Percentiles rank a stretch among this genome's conserved stretches.
Conservation (phyloP, 768 basidiomycete genomes). For the Rhizopogon rudus region DNA sequence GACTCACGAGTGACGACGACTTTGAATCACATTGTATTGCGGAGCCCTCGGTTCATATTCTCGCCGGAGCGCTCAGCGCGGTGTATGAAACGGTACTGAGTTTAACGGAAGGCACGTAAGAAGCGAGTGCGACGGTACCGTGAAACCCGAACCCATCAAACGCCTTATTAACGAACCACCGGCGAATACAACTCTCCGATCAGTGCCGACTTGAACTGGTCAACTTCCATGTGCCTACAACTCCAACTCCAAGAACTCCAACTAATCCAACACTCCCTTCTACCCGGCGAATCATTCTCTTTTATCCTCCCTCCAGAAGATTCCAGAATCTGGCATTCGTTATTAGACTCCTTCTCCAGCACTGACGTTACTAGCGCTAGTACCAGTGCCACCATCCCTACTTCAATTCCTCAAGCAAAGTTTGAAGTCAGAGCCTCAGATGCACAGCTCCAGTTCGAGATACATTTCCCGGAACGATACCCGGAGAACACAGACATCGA, state of each 20-base stretch:
- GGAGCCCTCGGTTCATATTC: too few relatives aligned
- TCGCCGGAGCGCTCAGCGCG: too few relatives aligned
- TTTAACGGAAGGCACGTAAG: too few relatives aligned
- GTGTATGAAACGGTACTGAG: too few relatives aligned
- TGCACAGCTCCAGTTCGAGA: slow-evolving; percentile 34
- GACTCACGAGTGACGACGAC: too few relatives aligned
- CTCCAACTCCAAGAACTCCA: slow-evolving; percentile 47
- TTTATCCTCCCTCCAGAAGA: slow-evolving; percentile 36
- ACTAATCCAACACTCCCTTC: slow-evolving; percentile 55
- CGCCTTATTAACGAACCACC: too few relatives aligned
- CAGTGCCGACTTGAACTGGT: background rate
- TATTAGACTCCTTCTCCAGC: slow-evolving; percentile 15
- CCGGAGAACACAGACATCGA: background rate
- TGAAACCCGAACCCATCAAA: too few relatives aligned
- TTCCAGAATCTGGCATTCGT: slow-evolving; percentile 23
- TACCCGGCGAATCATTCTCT: slow-evolving; percentile 51
- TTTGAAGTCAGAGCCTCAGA: slow-evolving; percentile 31
- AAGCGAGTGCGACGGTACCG: too few relatives aligned
- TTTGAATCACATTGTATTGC: too few relatives aligned
- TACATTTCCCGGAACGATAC: slow-evolving; percentile 20
- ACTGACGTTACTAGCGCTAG: background rate
- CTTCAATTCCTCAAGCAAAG: slow-evolving; percentile 14
- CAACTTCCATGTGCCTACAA: background rate
- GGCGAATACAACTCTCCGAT: background rate
- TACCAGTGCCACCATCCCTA: background rate